A percentile compares a stretch with the other conserved stretches of the same genome.
Conservation (phyloP, 2,329 filamentous ascomycete genomes). For the Talaromyces sp. region DNA sequence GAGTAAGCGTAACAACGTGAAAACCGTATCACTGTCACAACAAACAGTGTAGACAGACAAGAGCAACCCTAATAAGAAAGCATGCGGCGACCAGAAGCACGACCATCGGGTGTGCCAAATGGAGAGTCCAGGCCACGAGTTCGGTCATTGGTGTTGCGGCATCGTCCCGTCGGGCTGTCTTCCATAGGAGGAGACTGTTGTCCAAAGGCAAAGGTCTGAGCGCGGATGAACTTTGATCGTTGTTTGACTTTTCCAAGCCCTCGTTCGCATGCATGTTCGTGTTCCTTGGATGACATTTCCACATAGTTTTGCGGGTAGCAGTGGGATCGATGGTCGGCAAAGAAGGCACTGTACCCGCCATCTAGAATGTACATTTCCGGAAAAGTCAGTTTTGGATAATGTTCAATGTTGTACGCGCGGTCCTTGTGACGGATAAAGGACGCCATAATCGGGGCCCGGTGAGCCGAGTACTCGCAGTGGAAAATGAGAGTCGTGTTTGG, state of each 20-base stretch:
- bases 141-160: constrained; percentile 29
- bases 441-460: constrained; percentile 93
- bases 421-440: constrained; percentile 88
- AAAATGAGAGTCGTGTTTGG: constrained; percentile 80
- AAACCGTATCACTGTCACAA: constrained; percentile 7
- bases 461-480: constrained; percentile 97
- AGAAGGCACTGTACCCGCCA: constrained; percentile 94
- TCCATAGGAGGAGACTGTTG: constrained; percentile 59
- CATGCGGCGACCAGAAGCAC: constrained; percentile 38
- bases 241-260: constrained; percentile 91
- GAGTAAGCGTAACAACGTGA: constrained; percentile 21
- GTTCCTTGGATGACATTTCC: constrained; percentile 89
- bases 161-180: constrained; percentile 56
- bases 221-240: constrained; percentile 75
- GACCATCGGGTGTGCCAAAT: constrained; percentile 29
- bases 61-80: constrained; percentile 32
- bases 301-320: constrained; percentile 96
- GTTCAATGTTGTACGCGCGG: constrained; percentile 75
- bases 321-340: constrained; percentile 66
- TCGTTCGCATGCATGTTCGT: constrained; percentile 87
- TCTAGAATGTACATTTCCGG: constrained; percentile 97
- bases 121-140: constrained; percentile 29
- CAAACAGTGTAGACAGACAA: background rate
- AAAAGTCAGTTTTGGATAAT: constrained; percentile 85
- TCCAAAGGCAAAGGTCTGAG: constrained; percentile 93